phyloP scores from a whole-genome alignment of 148 eudicot genomes.

The Dysphania ambrosioides region DNA sequence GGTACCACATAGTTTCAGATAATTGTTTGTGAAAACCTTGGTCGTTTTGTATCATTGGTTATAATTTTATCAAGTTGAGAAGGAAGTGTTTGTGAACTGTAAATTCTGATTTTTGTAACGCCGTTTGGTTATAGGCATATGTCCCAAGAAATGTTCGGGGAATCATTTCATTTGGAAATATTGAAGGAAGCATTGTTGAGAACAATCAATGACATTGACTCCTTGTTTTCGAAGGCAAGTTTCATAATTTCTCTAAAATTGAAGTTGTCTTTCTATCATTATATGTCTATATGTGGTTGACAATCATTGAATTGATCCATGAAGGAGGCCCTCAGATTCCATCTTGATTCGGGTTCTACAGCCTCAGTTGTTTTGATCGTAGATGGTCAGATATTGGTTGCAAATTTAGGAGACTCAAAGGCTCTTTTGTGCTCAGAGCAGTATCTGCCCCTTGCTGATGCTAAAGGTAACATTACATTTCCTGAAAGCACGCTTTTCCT shows the following conservation, averaged over 20 bases:
- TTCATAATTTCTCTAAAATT: constrained; percentile 2
- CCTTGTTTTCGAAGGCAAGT: constrained; percentile 68
- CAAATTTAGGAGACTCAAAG: constrained; percentile 94
- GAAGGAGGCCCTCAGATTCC: constrained; percentile 81
- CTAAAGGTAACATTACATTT: constrained; percentile 60
- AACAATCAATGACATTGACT: constrained; percentile 80
- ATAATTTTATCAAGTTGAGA: not conserved
- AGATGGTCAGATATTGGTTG: constrained; percentile 75
- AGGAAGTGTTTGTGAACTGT: not conserved
- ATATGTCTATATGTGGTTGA: constrained; percentile 24
- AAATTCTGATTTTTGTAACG: constrained; percentile 14
- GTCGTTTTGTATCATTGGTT: not conserved
- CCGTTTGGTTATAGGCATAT: constrained; percentile 52
- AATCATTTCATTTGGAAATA: constrained; percentile 73
- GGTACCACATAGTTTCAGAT: not conserved
- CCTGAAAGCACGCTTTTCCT: constrained; percentile 19
- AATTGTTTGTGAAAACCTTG: not conserved
- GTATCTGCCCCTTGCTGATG: constrained; percentile 62
- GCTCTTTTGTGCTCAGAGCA: constrained; percentile 87
- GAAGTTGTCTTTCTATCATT: constrained; percentile 1
- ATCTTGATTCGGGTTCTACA: constrained; percentile 79
- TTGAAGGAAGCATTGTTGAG: constrained; percentile 82
- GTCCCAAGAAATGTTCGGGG: constrained; percentile 42
- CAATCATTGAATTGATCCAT: constrained; percentile 29
- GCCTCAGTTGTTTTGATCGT: constrained; percentile 73